Base-by-base conservation (phyloP, 768 basidiomycete genomes). In the Amylocystis lapponica region DNA sequence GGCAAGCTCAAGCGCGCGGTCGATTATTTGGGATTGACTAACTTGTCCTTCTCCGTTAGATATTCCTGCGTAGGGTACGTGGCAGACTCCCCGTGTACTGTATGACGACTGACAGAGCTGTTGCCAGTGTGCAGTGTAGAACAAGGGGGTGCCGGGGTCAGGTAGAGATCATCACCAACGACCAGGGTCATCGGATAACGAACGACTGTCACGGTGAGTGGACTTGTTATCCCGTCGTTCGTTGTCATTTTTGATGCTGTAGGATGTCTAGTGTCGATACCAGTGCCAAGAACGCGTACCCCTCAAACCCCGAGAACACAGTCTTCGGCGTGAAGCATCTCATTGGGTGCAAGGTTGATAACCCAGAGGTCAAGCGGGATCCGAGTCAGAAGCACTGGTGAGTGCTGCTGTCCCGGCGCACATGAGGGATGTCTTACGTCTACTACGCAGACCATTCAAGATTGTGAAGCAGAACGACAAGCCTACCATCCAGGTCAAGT, bases 301-400 rank as follows among this genome's bases (percentile, higher is more conserved):
- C 90, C 65, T 74, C 85, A 34, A 91, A 98, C 68, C 91, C 95
- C 16, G 54, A 75, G 53, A 98, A 98, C 69, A 96, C 93, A 10
- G 86, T 95, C 44, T 96, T 96, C 57, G 92, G 95, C 65, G 92
- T 93, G 45, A 97, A 95, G 61, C 90, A 92, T 66, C 79, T 95
- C 51, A 92, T 94, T 58, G 89, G 91, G 55, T 86, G 85, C 57
- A 85, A 83, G 61, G 72, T 82, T 58, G 79, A 86, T 43, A 90
- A 95, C 58, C 67, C 68, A 19, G 90, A 93, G 49, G 72, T 93
- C 49, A 69, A 82, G 62, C 80, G 81, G 25, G 88, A 93, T 60
- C n/a, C n/a, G n/a, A n/a, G n/a, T 61, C 72, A 83, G 50, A 93
- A 86, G 69, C 90, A 95, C 69, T 93, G 85, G 86, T 58, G 9